Base-by-base conservation (phyloP, 2,329 filamentous ascomycete species). In the Neonectria faginata region DNA sequence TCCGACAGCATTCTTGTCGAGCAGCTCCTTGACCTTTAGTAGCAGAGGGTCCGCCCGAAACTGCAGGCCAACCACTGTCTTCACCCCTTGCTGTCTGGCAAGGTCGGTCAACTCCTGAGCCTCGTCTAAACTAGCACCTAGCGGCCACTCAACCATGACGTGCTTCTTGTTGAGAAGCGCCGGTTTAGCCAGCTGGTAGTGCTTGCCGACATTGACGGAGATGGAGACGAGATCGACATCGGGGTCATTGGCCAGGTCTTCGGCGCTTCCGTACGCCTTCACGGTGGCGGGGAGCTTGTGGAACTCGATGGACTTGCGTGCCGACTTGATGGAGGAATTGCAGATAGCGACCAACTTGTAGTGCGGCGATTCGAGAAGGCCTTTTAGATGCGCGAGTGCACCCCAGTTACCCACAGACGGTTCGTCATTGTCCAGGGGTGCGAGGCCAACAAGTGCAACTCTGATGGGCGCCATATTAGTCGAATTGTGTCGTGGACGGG, bases 141-240 rank as follows among this genome's bases (percentile, higher is more conserved):
- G 44, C 7, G 60, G 62, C 58, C 58, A 68, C 62, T 66, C 60
- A 31, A 65, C 56, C 48, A 62, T 44, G 20, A 69, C 25, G 36
- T 62, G 22, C 56, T 64, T 67, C 41, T 62, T 85, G 0, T 82
- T 80, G 7, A 75, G 70, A 1, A 88, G 64, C 2, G 79, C 81
- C 0, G 85, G 81, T 16, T 76, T 75, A 0, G 79, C 74, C 1
- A 81, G 79, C 4, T 75, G 60, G 56, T 79, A 79, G 69, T 88
- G 86, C 5, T 78, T 79, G 54, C 84, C 83, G 1, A 86, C 85
- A 11, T 82, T 76, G 0, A 84, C 85, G 48, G 74, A 79, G 62
- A 83, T 83, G 14, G 86, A 80, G 6, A 88, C 81, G 0, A 88
- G 76, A 52, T 87, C 83, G 16, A 88, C 75, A n/a, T 82, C 74